phyloP scores from a whole-genome alignment of 2,329 filamentous ascomycete species.

The Trichoderma lentiforme region DNA sequence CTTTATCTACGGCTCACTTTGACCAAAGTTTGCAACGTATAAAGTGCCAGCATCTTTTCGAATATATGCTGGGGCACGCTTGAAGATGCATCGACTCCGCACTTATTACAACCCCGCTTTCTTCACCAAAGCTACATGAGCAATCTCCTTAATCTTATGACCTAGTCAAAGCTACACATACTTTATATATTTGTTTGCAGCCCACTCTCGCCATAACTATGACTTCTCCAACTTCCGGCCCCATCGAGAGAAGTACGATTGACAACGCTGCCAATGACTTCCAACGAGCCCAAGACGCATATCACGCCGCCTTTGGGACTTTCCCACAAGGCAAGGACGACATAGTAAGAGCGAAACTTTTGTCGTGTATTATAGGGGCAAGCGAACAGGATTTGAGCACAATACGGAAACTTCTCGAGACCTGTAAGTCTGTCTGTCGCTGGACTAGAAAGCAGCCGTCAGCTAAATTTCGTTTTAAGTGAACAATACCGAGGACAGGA shows the following conservation, averaged over 20 bases:
- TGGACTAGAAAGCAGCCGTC: not conserved
- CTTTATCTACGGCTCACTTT: not conserved
- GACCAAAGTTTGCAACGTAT: not conserved
- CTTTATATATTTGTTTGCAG: not conserved
- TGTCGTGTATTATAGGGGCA: not conserved
- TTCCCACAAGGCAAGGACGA: not conserved
- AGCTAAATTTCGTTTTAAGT: not conserved
- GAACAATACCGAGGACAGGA: not conserved
- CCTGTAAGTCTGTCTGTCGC: not conserved
- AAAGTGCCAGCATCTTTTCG: not conserved
- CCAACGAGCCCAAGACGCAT: not conserved
- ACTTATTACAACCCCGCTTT: not conserved
- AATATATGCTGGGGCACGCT: not conserved
- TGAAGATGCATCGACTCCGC: not conserved
- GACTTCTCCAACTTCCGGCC: not conserved
- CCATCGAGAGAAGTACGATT: not conserved
- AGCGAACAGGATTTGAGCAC: not conserved
- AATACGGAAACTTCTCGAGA: not conserved
- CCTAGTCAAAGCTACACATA: no score
- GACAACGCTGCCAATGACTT: not conserved
- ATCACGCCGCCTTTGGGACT: not conserved
- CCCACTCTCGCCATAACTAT: not conserved
- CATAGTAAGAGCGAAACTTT: not conserved
- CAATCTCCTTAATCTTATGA: no score
- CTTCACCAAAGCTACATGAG: no score